These are phyloP conservation scores for Fusarium sp. DNA, from an alignment of 2,329 filamentous ascomycete genomes.

Conservation along the genomic window DNA sequence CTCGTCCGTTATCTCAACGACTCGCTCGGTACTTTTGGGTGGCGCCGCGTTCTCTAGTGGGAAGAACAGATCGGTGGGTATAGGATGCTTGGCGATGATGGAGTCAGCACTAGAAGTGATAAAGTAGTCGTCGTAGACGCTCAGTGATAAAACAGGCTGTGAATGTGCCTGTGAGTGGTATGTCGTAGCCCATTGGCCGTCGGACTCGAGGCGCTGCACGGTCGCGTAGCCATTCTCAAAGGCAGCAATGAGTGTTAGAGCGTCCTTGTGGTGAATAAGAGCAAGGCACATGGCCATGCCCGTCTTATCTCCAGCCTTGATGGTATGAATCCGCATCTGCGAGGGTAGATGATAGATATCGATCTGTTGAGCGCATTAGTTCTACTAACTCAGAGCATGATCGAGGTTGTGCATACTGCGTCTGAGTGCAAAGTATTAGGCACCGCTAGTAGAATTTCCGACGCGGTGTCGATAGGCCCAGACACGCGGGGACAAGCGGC, in stretches of 20 bases:
- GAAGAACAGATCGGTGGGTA: conserved; percentile 54
- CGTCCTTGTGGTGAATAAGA: conserved; percentile 61
- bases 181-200: conserved; percentile 57
- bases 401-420: conserved; percentile 56
- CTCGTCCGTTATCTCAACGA: conserved; percentile 42
- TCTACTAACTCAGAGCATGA: neutral
- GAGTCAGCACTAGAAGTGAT: conserved; percentile 86
- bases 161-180: conserved; percentile 76
- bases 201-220: conserved; percentile 63
- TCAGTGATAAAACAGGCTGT: conserved; percentile 83
- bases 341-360: conserved; percentile 86
- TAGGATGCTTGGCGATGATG: conserved; percentile 77
- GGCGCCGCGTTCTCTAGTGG: conserved; percentile 13
- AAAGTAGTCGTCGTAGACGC: conserved; percentile 66
- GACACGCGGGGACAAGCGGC: conserved; percentile 61
- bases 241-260: conserved; percentile 73
- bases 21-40: conserved; percentile 26
- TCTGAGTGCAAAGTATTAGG: conserved; percentile 80
- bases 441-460: conserved; percentile 75
- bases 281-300: conserved; percentile 91
- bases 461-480: conserved; percentile 33
- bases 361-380: conserved; percentile 56
- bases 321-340: conserved; percentile 71
- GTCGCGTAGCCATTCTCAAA: conserved; percentile 86
- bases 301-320: conserved; percentile 60